Conservation (phyloP, 192 early-diverging fungal genomes). For the Coemansia sp. region DNA sequence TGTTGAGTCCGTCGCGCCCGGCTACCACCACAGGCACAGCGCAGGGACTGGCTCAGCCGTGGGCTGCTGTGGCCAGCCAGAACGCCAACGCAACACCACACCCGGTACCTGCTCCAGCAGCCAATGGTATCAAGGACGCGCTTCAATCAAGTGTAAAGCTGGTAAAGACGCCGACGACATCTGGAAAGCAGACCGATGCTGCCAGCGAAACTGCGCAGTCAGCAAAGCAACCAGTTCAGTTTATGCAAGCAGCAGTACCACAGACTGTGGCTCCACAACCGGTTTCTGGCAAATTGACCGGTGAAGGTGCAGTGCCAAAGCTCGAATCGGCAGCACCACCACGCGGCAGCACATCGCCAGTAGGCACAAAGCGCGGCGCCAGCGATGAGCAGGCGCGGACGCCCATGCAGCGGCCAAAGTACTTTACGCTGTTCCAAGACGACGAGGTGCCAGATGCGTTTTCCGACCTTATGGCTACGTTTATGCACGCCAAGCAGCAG, state of each 20-base stretch:
- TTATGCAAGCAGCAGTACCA: not conserved
- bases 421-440: constrained; percentile 48
- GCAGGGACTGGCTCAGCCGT: constrained; percentile 43
- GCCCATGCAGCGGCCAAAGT: constrained; percentile 49
- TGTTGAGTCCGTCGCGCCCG: constrained; percentile 48
- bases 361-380: constrained; percentile 38
- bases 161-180: not conserved
- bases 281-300: not conserved
- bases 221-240: not conserved
- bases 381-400: constrained; percentile 26
- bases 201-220: not conserved
- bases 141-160: not conserved
- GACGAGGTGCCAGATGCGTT: constrained; percentile 61
- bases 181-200: not conserved
- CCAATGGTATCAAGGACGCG: constrained; percentile 5
- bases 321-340: constrained; percentile 3
- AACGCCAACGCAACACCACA: constrained; percentile 4
- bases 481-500: constrained; percentile 63
- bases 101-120: not conserved
- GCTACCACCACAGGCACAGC: constrained; percentile 29
- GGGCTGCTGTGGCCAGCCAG: constrained; percentile 50
- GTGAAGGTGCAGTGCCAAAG: not conserved
- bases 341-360: constrained; percentile 38
- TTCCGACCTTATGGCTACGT: constrained; percentile 64
- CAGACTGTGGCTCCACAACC: not conserved